Evolutionary conservation across 441 rosid species (phyloP), one percentile per base, ranked within the genome.

Genomic region (Aquilaria agallochum): DNA sequence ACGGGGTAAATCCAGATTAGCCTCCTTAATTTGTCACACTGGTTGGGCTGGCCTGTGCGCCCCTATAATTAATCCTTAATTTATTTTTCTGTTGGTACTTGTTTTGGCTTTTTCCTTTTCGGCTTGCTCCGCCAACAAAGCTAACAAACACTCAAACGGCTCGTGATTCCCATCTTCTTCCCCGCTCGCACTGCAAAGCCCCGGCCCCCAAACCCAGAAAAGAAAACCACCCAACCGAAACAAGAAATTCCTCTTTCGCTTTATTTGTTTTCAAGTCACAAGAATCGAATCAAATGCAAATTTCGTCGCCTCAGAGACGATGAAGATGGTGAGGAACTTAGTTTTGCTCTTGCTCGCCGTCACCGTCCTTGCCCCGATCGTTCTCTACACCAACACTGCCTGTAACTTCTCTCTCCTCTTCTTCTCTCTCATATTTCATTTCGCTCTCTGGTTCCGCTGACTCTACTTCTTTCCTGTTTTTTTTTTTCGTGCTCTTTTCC

Each of bases 311-410:
- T 27, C 40, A 30, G n/a, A 54, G 32, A 45, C 2, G 4, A 67
- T 32, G 64, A 83, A 79, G 89, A 69, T 56, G 83, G 55, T 77
- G 31, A 66, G 94, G 62, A 83, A 74, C 66, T 55, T 80, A 60
- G 94, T 87, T 32, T 50, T 81, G 64, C 66, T 65, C 52, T 63
- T 87, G 84, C 80, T 87, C 2, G 71, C 71, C 32, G 59, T 83
- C 42, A 78, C 90, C 12, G 90, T 87, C 6, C 57, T 84, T 50
- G 79, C 94, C 69, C 94, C 94, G 11, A 79, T 87, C 65, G 30
- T 83, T 53, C 75, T 87, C 54, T 82, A 79, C 73, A 76, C 79
- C 40, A 78, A 83, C 33, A 65, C 73, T 44, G 71, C 60, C 11
- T 9, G 31, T 5, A 50, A 31, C 45, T 14, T 45, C 4, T 40